Evolutionary conservation across 2,329 filamentous ascomycete genomes (phyloP).

Genomic region (Diaporthe ilicicola): DNA sequence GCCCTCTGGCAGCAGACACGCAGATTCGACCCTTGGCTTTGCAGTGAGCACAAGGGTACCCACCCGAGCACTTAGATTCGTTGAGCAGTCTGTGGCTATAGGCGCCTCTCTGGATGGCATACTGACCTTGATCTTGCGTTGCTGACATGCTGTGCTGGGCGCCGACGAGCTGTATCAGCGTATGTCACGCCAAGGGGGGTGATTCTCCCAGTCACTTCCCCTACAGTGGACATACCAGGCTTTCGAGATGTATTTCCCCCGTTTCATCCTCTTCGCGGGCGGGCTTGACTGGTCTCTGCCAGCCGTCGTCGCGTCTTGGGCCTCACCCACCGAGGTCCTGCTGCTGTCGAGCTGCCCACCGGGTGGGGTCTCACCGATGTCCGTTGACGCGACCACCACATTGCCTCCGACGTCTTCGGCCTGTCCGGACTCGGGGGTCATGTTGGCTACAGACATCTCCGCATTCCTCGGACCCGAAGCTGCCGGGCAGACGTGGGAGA

Average conservation of each 20-base stretch:
- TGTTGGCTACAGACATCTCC: not conserved
- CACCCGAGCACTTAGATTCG: slow-evolving; percentile 26
- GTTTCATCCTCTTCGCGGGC: slow-evolving; percentile 28
- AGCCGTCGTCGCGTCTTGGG: not conserved
- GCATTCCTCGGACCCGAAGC: not conserved
- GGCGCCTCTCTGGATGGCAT: too few species aligned
- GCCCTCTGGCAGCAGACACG: slow-evolving; percentile 15
- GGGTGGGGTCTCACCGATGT: not conserved
- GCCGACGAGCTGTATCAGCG: not conserved
- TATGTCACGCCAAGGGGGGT: too few species aligned
- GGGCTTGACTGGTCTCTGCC: not conserved
- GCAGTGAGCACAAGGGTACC: slow-evolving; percentile 30
- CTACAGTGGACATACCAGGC: slow-evolving; percentile 26
- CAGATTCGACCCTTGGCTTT: slow-evolving; percentile 23
- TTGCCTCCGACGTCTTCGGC: not conserved
- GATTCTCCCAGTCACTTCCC: not conserved
- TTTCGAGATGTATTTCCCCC: slow-evolving; percentile 30
- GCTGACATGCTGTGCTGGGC: slow-evolving; percentile 27
- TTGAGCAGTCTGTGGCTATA: not conserved
- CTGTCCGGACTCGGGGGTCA: not conserved
- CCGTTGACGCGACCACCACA: not conserved
- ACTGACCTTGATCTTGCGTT: slow-evolving; percentile 32
- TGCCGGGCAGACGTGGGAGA: not conserved
- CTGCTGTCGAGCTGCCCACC: not conserved
- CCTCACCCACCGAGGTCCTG: not conserved